Evolutionary conservation across 2,329 filamentous ascomycete genomes (phyloP), one percentile per base, ranked within the genome.

Genomic region (Dactylellina haptotyla): DNA sequence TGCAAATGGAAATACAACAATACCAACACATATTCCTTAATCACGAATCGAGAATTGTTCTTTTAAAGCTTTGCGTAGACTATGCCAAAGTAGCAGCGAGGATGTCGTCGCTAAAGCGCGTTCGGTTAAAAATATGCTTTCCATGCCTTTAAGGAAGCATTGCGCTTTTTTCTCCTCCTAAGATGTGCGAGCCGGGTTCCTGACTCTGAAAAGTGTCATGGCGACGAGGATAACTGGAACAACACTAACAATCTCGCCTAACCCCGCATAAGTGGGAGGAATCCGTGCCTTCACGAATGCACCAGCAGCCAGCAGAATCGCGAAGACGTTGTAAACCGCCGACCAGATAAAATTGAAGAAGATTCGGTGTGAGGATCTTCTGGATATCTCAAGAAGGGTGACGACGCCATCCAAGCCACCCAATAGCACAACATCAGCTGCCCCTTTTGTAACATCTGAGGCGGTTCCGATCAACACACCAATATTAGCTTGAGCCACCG

Each of bases 221-320:
- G 87, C 88, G 45, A 85, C 84, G 4, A 82, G 78, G 76, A 92
- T 84, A 2, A 93, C 89, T 0, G 90, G 90, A 78, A 91, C 66
- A 0, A 93, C 88, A 77, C 90, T 92, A 0, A 91, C 88, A 30
- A 93, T 79, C 81, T 93, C 90, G 0, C 90, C 90, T 6, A 92
- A 77, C 0, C 88, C 90, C 0, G 89, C 89, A 82, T 84, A 91
- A 75, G 84, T 81, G 0, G 89, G 88, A 14, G 86, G 84, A 37
- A 86, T 84, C 51, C 86, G 82, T 1, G 84, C 81, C 70, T 83
- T 81, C 1, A 88, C 86, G 78, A 90, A 88, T 0, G 86, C 88
- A 0, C 90, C 90, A 0, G 86, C 84, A 0, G 87, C 89, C 0
- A 92, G 82, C 43, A 91, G 80, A 2, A 93, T 82, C 0, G 90